Percentiles rank a stretch among this genome's conserved stretches.
phyloP scores from a whole-genome alignment of 1,284 basidiomycete genomes.

The Pseudozyma pruni region DNA sequence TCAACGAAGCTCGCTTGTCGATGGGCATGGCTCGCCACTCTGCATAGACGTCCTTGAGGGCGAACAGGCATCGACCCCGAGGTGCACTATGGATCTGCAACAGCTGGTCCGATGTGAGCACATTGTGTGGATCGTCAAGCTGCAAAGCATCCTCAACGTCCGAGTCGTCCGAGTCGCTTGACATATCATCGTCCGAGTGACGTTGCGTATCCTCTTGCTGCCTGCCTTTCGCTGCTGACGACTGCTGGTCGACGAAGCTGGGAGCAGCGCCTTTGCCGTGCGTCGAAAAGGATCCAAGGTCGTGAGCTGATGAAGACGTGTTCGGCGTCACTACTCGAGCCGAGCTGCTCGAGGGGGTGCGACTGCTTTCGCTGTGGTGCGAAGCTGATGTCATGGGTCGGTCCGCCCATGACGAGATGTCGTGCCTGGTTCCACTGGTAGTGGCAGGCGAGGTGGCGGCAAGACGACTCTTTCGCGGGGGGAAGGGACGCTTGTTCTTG shows the following conservation, averaged over 20 bases:
- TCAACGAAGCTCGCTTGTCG: conserved; percentile 7
- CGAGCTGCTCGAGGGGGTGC: conserved; percentile 22
- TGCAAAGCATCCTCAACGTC: conserved; percentile 6
- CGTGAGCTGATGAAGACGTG: conserved; percentile 25
- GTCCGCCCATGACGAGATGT: conserved; percentile 14
- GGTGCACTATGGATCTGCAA: conserved; percentile 31
- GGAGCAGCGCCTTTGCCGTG: background rate
- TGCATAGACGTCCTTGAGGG: conserved; percentile 40
- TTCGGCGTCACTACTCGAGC: conserved; percentile 22
- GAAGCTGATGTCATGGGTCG: conserved; percentile 16
- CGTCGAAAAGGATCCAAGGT: background rate
- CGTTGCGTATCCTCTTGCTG: too few relatives aligned
- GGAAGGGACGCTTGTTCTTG: conserved; percentile 43
- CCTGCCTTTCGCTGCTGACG: background rate
- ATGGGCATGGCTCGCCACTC: conserved; percentile 27
- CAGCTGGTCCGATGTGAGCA: conserved; percentile 22
- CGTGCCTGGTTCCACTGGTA: background rate
- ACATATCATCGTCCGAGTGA: conserved; percentile 11
- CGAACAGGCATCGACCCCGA: conserved; percentile 29
- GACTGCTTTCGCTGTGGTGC: conserved; percentile 16
- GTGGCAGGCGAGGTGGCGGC: background rate
- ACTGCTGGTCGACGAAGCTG: background rate
- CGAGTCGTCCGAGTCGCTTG: conserved; percentile 14
- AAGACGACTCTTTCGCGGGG: conserved; percentile 26
- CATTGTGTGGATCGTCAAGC: conserved; percentile 15